Conservation (phyloP, 2,329 filamentous ascomycete genomes). For the Leptodontidium sp. region DNA sequence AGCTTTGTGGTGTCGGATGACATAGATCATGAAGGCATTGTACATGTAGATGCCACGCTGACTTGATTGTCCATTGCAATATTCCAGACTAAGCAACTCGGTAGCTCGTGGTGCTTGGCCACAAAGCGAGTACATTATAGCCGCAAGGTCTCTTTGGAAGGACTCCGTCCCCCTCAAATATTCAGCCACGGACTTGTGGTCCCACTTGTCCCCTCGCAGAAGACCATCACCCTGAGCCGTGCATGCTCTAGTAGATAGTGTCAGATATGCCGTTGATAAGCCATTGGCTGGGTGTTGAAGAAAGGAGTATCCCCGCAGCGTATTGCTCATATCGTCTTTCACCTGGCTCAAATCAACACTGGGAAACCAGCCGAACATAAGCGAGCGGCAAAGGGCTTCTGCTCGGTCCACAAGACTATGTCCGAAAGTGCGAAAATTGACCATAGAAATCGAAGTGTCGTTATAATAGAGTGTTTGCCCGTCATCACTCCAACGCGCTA, state of each 20-base stretch:
- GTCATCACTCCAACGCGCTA: conserved; percentile 20
- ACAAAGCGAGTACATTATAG: not conserved
- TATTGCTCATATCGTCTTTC: not conserved
- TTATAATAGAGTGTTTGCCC: not conserved
- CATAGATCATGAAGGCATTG: not conserved
- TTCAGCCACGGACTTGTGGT: too few relatives aligned
- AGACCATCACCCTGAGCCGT: too few relatives aligned
- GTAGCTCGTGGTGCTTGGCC: not conserved
- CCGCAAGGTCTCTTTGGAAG: not conserved
- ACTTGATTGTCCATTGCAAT: not conserved
- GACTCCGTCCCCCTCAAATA: too few relatives aligned
- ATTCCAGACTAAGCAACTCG: not conserved
- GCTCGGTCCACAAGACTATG: not conserved
- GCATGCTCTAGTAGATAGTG: too few relatives aligned
- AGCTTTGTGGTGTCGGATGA: not conserved
- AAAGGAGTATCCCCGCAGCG: not conserved
- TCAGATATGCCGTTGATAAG: too few relatives aligned
- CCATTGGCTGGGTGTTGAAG: too few relatives aligned
- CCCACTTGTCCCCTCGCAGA: too few relatives aligned
- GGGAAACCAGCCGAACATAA: not conserved
- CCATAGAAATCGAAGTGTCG: not conserved
- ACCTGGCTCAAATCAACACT: not conserved
- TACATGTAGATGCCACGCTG: not conserved
- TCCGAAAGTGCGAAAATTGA: not conserved
- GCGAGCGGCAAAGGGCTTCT: not conserved